These are phyloP conservation scores for Lyophyllum decastes DNA, from an alignment of 768 basidiomycete species.

Conservation along the genomic window DNA sequence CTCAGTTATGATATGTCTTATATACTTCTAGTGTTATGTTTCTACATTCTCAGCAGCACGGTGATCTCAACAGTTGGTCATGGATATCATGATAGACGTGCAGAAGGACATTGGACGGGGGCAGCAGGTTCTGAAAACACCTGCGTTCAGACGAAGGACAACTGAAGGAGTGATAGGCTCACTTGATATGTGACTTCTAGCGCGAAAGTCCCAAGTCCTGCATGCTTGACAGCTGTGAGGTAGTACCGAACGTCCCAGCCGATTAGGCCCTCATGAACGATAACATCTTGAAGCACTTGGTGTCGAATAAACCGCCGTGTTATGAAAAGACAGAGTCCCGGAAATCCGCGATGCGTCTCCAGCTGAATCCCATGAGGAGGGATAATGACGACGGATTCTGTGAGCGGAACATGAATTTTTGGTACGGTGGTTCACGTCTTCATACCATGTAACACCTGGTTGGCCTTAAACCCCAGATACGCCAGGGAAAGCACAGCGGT, in stretches of 20 bases:
- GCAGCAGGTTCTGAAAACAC: constrained; percentile 58
- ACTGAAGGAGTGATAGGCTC: constrained; percentile 14
- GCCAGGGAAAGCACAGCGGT: background rate
- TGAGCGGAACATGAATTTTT: background rate
- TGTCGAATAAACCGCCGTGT: constrained; percentile 63
- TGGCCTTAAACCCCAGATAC: constrained; percentile 5
- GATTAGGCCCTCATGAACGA: constrained; percentile 74
- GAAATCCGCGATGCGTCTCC: constrained; percentile 67
- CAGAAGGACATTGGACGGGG: constrained; percentile 60
- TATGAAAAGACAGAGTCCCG: constrained; percentile 33
- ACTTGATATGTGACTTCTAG: constrained; percentile 68
- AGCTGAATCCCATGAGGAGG: constrained; percentile 74
- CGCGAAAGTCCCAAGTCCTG: constrained; percentile 26
- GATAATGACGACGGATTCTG: constrained; percentile 74
- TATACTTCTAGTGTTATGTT: background rate
- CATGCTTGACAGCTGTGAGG: too few relatives aligned
- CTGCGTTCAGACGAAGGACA: constrained; percentile 1
- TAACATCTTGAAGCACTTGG: constrained; percentile 52
- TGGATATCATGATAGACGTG: constrained; percentile 65
- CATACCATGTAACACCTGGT: constrained; percentile 13
- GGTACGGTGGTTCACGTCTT: background rate
- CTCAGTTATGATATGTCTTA: background rate
- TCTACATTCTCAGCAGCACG: background rate
- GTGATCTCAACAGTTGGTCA: constrained; percentile 33
- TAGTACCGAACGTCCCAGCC: constrained; percentile 76